Evolutionary conservation across 495 filamentous ascomycete species (phyloP).

Genomic region (Trichoderma orchidacearum): DNA sequence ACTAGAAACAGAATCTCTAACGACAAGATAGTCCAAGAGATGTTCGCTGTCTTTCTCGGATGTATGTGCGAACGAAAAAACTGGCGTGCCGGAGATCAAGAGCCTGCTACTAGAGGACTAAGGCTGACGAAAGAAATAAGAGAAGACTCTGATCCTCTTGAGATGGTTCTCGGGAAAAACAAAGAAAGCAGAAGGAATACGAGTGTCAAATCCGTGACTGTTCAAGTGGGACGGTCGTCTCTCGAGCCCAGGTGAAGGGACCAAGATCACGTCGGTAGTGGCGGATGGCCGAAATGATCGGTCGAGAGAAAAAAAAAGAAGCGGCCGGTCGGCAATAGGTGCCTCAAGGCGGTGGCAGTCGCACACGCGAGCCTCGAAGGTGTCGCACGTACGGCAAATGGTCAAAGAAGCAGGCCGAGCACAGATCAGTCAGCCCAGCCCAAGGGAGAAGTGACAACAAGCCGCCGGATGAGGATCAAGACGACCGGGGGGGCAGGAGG

Average conservation of each 20-base stretch:
- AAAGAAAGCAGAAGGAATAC: not conserved
- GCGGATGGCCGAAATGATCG: not conserved
- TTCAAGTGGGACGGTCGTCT: not conserved
- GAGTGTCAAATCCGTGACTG: not conserved
- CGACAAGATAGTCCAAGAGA: not conserved
- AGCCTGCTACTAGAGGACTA: not conserved
- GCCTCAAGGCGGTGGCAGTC: not conserved
- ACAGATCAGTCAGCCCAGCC: not conserved
- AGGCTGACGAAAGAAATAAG: no score
- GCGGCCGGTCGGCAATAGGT: not conserved
- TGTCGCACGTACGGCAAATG: not conserved
- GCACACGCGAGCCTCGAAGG: not conserved
- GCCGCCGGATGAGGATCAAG: not conserved
- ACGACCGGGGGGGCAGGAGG: not conserved
- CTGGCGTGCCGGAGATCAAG: not conserved
- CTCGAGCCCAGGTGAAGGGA: not conserved
- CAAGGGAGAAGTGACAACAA: not conserved
- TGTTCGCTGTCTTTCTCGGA: not conserved
- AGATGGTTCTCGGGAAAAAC: not conserved
- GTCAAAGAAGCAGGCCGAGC: not conserved
- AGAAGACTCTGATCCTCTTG: not conserved
- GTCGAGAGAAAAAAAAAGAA: not conserved
- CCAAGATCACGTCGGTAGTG: constrained; percentile 1
- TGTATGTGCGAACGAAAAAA: not conserved
- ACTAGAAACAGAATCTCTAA: not conserved